These are phyloP conservation scores for Trichoderma polysporum DNA, from an alignment of 2,329 filamentous ascomycete species.

Conservation along the genomic window DNA sequence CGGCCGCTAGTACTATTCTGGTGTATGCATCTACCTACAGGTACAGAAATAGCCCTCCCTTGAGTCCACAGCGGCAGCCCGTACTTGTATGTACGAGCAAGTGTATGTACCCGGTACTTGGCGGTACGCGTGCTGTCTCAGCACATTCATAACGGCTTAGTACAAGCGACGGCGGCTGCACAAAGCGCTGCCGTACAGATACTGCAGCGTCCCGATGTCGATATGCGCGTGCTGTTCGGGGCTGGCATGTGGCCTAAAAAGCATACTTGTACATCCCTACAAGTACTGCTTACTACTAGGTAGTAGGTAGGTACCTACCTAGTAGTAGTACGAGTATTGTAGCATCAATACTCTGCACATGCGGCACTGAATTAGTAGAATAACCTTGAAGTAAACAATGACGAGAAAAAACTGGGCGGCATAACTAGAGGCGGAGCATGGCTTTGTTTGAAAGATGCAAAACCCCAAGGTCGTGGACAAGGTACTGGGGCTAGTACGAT, in stretches of 20 bases:
- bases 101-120: not conserved
- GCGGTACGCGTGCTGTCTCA: not conserved
- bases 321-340: too few species aligned
- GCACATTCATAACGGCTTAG: not conserved
- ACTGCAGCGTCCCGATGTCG: slow-evolving; percentile 9
- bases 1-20: slow-evolving; percentile 3
- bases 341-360: too few species aligned
- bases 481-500: too few species aligned
- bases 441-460: too few species aligned
- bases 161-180: not conserved
- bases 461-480: too few species aligned
- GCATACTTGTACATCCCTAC: not conserved
- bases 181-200: not conserved
- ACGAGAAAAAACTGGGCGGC: too few species aligned
- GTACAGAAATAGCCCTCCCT: not conserved
- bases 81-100: not conserved
- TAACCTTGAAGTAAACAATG: too few species aligned
- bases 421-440: too few species aligned
- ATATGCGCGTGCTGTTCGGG: slow-evolving; percentile 13
- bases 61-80: not conserved
- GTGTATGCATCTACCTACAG: slow-evolving; percentile 1
- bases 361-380: too few species aligned
- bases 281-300: not conserved
- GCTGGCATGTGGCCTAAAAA: not conserved
- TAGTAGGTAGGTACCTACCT: too few species aligned